Percentiles rank a stretch among this genome's conserved stretches.
Conservation (phyloP, 1,139 yeast species). For the Zhuliangozyma blackwelliae region DNA sequence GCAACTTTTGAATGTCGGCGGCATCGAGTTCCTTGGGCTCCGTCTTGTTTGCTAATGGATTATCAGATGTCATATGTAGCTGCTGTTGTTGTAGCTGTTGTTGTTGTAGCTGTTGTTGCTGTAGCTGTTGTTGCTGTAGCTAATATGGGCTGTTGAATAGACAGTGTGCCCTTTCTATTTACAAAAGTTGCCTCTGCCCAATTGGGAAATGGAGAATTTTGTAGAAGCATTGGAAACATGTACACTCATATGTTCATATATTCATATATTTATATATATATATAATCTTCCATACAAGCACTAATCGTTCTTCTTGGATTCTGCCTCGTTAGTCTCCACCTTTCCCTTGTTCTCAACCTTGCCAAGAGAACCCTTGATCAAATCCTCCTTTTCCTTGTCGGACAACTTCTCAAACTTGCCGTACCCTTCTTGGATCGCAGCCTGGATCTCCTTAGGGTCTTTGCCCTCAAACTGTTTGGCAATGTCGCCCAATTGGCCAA, state of each 20-base stretch:
- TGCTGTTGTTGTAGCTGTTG: too few species aligned
- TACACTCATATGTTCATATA: background rate
- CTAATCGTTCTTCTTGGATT: constrained; percentile 5
- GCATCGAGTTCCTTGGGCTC: constrained; percentile 2
- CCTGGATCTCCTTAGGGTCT: constrained; percentile 4
- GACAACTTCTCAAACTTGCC: constrained; percentile 6
- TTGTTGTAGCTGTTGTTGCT: too few species aligned
- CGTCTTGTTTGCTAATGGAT: background rate
- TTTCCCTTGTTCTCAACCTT: constrained; percentile 10
- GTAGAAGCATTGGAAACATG: background rate
- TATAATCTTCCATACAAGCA: too few species aligned
- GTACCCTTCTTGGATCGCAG: background rate
- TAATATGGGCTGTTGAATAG: too few species aligned
- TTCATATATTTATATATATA: too few species aligned
- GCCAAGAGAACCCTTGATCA: constrained; percentile 10
- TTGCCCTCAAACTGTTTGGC: constrained; percentile 5
- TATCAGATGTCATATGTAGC: constrained; percentile 1
- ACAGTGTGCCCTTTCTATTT: too few species aligned
- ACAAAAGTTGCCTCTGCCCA: too few species aligned
- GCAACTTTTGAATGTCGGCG: constrained; percentile 10
- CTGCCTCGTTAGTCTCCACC: constrained; percentile 9
- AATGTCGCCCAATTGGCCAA: constrained; percentile 14
- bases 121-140: too few species aligned
- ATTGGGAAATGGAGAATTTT: too few species aligned
- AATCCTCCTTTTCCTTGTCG: constrained; percentile 8